phyloP scores from a whole-genome alignment of 2,329 filamentous ascomycete species.

The Pestalotiopsis fici region DNA sequence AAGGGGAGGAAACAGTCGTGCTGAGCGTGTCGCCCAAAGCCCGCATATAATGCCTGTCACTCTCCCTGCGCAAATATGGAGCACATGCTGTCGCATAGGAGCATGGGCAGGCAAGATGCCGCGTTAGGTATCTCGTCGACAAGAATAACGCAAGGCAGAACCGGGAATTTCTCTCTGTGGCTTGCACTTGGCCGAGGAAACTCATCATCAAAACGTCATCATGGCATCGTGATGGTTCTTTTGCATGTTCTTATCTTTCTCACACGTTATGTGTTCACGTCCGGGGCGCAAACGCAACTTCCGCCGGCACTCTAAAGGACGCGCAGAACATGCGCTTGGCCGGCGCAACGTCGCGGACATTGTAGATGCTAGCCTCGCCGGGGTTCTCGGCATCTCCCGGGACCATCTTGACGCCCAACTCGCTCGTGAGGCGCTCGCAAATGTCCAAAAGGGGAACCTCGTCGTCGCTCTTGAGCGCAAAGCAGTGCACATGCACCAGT shows the following conservation, averaged over 20 bases:
- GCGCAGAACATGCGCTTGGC: slow-evolving; percentile 97
- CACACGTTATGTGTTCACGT: slow-evolving; percentile 1
- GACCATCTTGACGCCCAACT: slow-evolving; percentile 60
- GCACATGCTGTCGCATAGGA: not conserved
- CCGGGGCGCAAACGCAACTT: slow-evolving; percentile 72
- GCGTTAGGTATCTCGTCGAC: not conserved
- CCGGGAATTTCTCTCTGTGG: not conserved
- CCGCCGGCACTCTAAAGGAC: slow-evolving; percentile 79
- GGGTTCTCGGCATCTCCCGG: slow-evolving; percentile 49
- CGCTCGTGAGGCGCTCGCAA: slow-evolving; percentile 64
- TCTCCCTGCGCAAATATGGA: not conserved
- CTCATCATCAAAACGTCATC: not conserved
- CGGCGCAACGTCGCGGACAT: slow-evolving; percentile 86
- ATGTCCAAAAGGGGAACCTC: slow-evolving; percentile 66
- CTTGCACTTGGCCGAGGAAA: not conserved
- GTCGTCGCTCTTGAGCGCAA: slow-evolving; percentile 79
- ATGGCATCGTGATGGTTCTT: not conserved
- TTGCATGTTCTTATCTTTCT: not conserved
- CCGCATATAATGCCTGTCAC: not conserved
- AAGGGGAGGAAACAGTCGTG: not conserved
- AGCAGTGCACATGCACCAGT: slow-evolving; percentile 92
- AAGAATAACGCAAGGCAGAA: not conserved
- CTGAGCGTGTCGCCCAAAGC: not conserved
- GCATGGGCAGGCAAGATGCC: not conserved
- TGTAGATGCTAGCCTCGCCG: slow-evolving; percentile 57